Evolutionary conservation across 257 asterid genomes (phyloP), one percentile per base, ranked within the genome.

Genomic region (Fraxinus quadrangulata): DNA sequence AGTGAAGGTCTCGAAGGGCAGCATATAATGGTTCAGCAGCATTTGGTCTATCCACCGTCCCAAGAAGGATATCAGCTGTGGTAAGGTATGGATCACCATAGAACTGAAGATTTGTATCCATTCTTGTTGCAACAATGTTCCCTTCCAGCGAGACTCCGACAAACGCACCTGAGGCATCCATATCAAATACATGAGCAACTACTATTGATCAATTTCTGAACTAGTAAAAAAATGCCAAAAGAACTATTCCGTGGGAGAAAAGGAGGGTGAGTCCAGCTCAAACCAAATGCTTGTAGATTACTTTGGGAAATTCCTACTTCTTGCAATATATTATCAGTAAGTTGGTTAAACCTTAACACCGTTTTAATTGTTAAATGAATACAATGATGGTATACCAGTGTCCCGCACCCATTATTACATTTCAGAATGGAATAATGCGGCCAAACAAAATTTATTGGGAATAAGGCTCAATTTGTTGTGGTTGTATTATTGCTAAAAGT

Each of bases 61-160:
- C 98, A 75, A 93, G 96, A 74, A 96, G 93, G 83, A 96, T 91
- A 84, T 96, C 99, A 26, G 88, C 83, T 13, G 97, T 87, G 11
- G 98, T 90, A 75, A 96, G 92, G 75, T 96, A 96, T 21, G 99
- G 98, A 83, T 96, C 99, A 0, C 99, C 99, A 24, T 96, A 96
- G 72, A 96, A 96, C 30, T 88, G 85, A 47, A 96, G 98, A 81
- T 96, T 96, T 30, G 97, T 81, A 73, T 93, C 97, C 96, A 92
- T 92, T 87, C 98, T 91, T 23, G 99, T 92, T 3, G 92, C 83
- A 1, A 96, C 97, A 5, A 91, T 67, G 83, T 94, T 93, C 74
- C 99, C 98, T 83, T 96, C 99, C 16, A 94, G 87, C 16, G 99
- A 96, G 40, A 96, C 95, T 54, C 99, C 99, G 23, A 94, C 89